Evolutionary conservation across 1,284 basidiomycete species (phyloP), one percentile per base, ranked within the genome.

Genomic region (Vanrija sp.): DNA sequence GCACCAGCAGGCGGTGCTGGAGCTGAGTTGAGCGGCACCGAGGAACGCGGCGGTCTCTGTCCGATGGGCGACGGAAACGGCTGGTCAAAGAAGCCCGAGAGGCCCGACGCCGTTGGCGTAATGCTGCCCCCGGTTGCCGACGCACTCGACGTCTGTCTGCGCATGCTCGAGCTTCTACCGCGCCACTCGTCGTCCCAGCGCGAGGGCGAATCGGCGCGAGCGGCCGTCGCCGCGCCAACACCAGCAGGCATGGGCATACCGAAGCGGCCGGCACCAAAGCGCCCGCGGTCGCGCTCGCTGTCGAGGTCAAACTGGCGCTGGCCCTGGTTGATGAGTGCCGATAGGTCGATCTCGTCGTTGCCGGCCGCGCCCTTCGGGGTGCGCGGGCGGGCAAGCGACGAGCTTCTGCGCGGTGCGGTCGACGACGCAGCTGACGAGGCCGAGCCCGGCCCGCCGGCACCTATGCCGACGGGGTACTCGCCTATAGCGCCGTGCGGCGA

Each of bases 401-500:
- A 34, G 26, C 25, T 34, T 16, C 29, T 38, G 28, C 29, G 29
- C 16, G 25, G 15, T 26, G 43, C 9, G 21, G 14, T 38, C 48
- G 54, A 21, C 14, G 16, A 7, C 9, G 49, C 6, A 3, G 40
- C 38, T 19, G 46, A 26, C 29, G 52, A 50, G 46, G 49, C 12
- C 34, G 34, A 34, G 34, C 34, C 34, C 34, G 34, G 12, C 34
- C 34, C 34, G 14, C 12, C 34, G 12, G 34, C 34, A 15, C 34
- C 34, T 34, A 52, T 44, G 26, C 48, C 51, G 42, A 42, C 46
- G 5, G 51, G 44, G 28, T 46, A 44, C 44, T 65, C 57, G 43
- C 63, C 63, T 8, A 65, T 63, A 3, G 59, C 63, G 9, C 63
- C 63, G 50, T 65, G 61, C 5, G 61, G 57, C 28, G 58, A 59